Percentiles rank a stretch among this genome's conserved stretches.
These are phyloP conservation scores for Lodderomyces orthopsilosis DNA, from an alignment of 1,139 yeast species.

Conservation along the genomic window DNA sequence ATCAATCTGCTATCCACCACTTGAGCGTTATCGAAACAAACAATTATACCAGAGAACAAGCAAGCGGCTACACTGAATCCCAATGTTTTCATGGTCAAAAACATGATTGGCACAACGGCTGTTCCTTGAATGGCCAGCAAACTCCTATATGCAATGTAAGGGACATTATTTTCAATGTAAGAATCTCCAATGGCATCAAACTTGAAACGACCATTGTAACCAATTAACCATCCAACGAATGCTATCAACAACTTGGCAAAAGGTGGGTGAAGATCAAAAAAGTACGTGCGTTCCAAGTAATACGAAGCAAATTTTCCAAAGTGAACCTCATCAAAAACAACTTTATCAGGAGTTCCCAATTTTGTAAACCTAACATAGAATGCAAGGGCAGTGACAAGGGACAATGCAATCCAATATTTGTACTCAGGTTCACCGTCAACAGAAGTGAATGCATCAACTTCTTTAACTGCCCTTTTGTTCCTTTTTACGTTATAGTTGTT, in stretches of 20 bases:
- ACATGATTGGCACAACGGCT: slow-evolving; percentile 77
- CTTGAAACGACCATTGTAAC: slow-evolving; percentile 87
- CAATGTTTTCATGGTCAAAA: slow-evolving; percentile 76
- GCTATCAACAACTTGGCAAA: slow-evolving; percentile 94
- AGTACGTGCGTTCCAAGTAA: slow-evolving; percentile 77
- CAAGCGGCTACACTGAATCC: slow-evolving; percentile 81
- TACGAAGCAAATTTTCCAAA: slow-evolving; percentile 95
- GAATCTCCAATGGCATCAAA: slow-evolving; percentile 89
- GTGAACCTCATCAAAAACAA: slow-evolving; percentile 97
- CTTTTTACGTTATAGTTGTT: background rate
- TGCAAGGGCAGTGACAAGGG: slow-evolving; percentile 61
- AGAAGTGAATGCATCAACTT: background rate
- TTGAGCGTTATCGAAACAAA: slow-evolving; percentile 88
- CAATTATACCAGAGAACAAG: slow-evolving; percentile 72
- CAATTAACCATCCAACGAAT: slow-evolving; percentile 80
- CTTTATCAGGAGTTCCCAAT: slow-evolving; percentile 74
- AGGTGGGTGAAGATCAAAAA: slow-evolving; percentile 97
- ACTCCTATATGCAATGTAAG: slow-evolving; percentile 83
- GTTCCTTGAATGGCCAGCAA: slow-evolving; percentile 83
- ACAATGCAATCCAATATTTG: slow-evolving; percentile 43
- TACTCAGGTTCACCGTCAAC: slow-evolving; percentile 24
- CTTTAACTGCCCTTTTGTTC: background rate
- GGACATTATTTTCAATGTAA: slow-evolving; percentile 73
- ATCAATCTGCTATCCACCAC: slow-evolving; percentile 88
- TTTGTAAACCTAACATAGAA: slow-evolving; percentile 68